Conservation (phyloP, 1,284 basidiomycete genomes). For the Ganoderma multipileum region DNA sequence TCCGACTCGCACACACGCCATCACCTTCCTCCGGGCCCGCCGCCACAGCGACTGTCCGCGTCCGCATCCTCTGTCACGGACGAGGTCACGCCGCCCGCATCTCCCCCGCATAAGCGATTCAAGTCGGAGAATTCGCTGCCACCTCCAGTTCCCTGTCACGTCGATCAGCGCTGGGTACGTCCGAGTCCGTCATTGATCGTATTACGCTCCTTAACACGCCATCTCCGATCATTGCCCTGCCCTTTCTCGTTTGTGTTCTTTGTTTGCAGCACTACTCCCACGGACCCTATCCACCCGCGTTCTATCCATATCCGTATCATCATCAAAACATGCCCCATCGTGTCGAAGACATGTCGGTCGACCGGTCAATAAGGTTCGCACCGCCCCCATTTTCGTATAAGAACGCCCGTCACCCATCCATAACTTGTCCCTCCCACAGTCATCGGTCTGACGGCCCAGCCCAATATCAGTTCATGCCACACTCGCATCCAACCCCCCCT, state of each 20-base stretch:
- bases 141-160: conserved; percentile 28
- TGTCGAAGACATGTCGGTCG: conserved; percentile 49
- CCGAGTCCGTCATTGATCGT: conserved; percentile 28
- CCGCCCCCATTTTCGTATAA: conserved; percentile 31
- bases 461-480: conserved; percentile 36
- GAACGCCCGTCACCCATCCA: conserved; percentile 30
- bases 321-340: conserved; percentile 52
- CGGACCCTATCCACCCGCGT: conserved; percentile 30
- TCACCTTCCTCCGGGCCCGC: conserved; percentile 10
- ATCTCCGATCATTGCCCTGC: conserved; percentile 29
- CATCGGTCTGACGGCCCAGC: conserved; percentile 50
- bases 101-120: conserved; percentile 30
- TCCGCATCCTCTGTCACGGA: conserved; percentile 15
- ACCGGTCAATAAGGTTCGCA: conserved; percentile 50
- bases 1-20: conserved; percentile 27
- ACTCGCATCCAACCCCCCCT: conserved; percentile 56
- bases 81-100: conserved; percentile 20
- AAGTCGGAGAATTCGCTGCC: conserved; percentile 25
- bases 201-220: conserved; percentile 30
- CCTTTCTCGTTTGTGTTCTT: conserved; percentile 12
- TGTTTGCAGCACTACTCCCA: conserved; percentile 31
- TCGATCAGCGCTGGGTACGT: conserved; percentile 35
- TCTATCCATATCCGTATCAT: conserved; percentile 36
- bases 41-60: conserved; percentile 6
- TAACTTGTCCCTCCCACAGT: conserved; percentile 36